phyloP scores from a whole-genome alignment of 495 filamentous ascomycete genomes.

The Halenospora varia region DNA sequence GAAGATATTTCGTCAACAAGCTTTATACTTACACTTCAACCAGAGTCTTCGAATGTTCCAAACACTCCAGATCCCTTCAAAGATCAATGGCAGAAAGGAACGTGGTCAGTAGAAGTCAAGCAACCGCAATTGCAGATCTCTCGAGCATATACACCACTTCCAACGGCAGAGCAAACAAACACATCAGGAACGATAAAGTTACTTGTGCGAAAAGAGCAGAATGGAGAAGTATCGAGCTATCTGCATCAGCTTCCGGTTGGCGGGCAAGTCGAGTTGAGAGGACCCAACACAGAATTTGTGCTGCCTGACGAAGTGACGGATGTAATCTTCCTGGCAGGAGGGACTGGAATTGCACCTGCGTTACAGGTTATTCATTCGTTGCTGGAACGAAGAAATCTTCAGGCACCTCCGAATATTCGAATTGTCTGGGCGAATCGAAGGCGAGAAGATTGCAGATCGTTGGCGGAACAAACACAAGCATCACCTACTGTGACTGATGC shows the following conservation, averaged over 20 bases:
- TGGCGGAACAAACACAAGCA: constrained; percentile 9
- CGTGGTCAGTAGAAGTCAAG: constrained; percentile 89
- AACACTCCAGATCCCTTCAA: constrained; percentile 36
- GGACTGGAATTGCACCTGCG: constrained; percentile 90
- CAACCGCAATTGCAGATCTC: constrained; percentile 90
- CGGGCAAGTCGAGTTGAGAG: constrained; percentile 66
- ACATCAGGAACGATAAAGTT: constrained; percentile 43
- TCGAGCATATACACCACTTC: constrained; percentile 83
- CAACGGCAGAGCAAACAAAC: constrained; percentile 37
- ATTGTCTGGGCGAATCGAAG: constrained; percentile 67
- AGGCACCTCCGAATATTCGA: constrained; percentile 37
- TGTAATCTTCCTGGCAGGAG: constrained; percentile 84
- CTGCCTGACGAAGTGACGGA: constrained; percentile 40
- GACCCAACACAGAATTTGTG: constrained; percentile 67
- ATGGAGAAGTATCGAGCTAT: constrained; percentile 47
- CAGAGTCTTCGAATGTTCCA: constrained; percentile 25
- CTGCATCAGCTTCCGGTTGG: constrained; percentile 59
- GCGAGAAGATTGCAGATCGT: constrained; percentile 55
- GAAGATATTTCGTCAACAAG: constrained; percentile 70
- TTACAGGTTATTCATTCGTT: constrained; percentile 70
- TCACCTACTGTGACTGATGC: too few species aligned
- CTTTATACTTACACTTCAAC: constrained; percentile 67
- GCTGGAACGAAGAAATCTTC: constrained; percentile 29
- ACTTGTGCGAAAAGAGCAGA: constrained; percentile 49
- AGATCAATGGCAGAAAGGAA: constrained; percentile 49